Evolutionary conservation across 257 asterid species (phyloP).

Genomic region (Solanum sitiens): DNA sequence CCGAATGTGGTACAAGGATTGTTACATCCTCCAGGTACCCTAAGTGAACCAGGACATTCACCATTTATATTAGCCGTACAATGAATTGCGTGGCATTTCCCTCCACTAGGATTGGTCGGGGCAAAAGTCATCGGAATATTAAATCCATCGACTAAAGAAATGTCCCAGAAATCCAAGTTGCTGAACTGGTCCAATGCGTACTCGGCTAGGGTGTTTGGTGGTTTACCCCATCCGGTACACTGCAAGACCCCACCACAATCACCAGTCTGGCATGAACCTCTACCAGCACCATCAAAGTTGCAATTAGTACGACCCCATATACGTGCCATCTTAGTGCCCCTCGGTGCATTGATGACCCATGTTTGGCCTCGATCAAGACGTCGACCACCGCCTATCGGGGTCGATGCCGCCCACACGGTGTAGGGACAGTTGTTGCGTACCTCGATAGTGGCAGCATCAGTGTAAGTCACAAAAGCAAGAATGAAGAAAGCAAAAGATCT

Average conservation of each 20-base stretch:
- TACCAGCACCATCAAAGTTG: conserved; percentile 11
- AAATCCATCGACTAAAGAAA: conserved; percentile 57
- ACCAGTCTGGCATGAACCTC: conserved; percentile 21
- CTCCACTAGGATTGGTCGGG: background rate
- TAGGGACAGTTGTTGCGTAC: conserved; percentile 24
- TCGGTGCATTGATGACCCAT: conserved; percentile 1
- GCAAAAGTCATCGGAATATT: conserved; percentile 34
- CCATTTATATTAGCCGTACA: conserved; percentile 51
- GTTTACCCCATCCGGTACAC: conserved; percentile 34
- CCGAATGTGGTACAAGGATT: conserved; percentile 66
- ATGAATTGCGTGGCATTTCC: conserved; percentile 14
- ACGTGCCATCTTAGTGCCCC: conserved; percentile 13
- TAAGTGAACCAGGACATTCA: conserved; percentile 41
- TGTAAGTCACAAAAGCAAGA: background rate
- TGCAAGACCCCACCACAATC: conserved; percentile 23
- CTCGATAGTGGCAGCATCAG: conserved; percentile 9
- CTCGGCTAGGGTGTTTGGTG: conserved; percentile 57
- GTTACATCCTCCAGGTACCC: conserved; percentile 60
- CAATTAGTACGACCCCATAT: conserved; percentile 31
- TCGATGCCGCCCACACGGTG: conserved; percentile 28
- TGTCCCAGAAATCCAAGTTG: conserved; percentile 43
- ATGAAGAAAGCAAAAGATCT: background rate
- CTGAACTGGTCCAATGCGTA: conserved; percentile 27
- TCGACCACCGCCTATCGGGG: conserved; percentile 19
- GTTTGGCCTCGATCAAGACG: conserved; percentile 10